phyloP scores from a whole-genome alignment of 768 basidiomycete species.

The Macrolepiota albuminosa region DNA sequence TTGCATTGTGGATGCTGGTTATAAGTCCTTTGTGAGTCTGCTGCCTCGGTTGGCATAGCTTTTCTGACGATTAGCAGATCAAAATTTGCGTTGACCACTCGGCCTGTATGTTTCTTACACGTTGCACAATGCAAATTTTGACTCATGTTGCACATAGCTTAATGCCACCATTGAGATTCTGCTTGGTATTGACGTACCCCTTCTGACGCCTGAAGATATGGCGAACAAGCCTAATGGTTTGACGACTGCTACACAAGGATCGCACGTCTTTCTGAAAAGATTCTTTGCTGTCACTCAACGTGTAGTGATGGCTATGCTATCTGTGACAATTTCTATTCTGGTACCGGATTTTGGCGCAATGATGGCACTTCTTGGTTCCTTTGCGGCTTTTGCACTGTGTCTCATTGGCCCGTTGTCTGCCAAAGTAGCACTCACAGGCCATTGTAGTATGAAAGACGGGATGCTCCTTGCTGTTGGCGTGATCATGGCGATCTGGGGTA shows the following conservation, averaged over 20 bases:
- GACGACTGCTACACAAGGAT: conserved; percentile 21
- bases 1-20: conserved; percentile 86
- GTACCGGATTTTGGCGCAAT: conserved; percentile 77
- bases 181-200: conserved; percentile 55
- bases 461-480: conserved; percentile 45
- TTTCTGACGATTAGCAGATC: conserved; percentile 41
- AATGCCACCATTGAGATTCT: conserved; percentile 79
- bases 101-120: conserved; percentile 53
- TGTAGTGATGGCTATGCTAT: conserved; percentile 48
- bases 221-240: conserved; percentile 29
- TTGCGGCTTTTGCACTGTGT: conserved; percentile 73
- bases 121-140: not conserved
- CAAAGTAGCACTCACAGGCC: conserved; percentile 54
- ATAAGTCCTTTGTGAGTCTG: conserved; percentile 61
- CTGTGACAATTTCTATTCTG: conserved; percentile 66
- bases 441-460: conserved; percentile 47
- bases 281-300: conserved; percentile 50
- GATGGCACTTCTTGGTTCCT: conserved; percentile 92
- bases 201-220: conserved; percentile 33
- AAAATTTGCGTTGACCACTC: conserved; percentile 81
- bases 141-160: conserved; percentile 39
- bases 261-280: conserved; percentile 30
- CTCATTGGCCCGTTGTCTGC: conserved; percentile 74
- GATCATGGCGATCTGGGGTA: conserved; percentile 78
- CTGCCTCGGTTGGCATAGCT: not conserved